phyloP scores from a whole-genome alignment of 768 basidiomycete species.

The Russula ochroleuca region DNA sequence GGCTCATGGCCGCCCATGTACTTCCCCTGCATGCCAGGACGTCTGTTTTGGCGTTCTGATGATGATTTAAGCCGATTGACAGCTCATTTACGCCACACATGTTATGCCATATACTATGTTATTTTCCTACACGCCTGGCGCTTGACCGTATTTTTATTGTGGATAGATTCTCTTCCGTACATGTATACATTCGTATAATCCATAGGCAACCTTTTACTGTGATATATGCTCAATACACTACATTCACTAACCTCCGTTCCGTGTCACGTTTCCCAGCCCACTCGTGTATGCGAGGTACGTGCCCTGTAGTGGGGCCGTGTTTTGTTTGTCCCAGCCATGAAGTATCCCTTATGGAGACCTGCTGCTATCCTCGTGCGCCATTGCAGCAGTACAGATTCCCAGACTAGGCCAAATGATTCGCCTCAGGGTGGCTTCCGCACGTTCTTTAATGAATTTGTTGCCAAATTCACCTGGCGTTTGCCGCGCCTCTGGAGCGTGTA shows the following conservation, averaged over 20 bases:
- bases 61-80: conserved; percentile 23
- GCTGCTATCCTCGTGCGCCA: conserved; percentile 20
- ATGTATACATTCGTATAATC: conserved; percentile 21
- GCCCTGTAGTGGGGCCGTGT: not conserved
- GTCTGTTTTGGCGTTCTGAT: conserved; percentile 24
- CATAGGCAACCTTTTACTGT: not conserved
- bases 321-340: not conserved
- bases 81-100: conserved; percentile 24
- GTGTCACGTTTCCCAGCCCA: not conserved
- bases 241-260: not conserved
- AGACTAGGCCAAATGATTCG: not conserved
- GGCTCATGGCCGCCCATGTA: conserved; percentile 27
- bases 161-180: conserved; percentile 3
- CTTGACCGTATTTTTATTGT: conserved; percentile 19
- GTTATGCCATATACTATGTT: conserved; percentile 15
- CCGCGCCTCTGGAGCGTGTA: conserved; percentile 24
- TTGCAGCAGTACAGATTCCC: not conserved
- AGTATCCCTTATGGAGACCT: conserved; percentile 12
- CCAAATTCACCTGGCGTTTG: conserved; percentile 14
- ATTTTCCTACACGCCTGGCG: conserved; percentile 22
- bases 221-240: not conserved
- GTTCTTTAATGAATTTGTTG: conserved; percentile 16
- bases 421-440: conserved; percentile 1
- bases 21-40: conserved; percentile 27
- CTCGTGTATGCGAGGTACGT: not conserved